Conservation (phyloP, 2,329 filamentous ascomycete genomes). For the Trematosphaeria pertusa region DNA sequence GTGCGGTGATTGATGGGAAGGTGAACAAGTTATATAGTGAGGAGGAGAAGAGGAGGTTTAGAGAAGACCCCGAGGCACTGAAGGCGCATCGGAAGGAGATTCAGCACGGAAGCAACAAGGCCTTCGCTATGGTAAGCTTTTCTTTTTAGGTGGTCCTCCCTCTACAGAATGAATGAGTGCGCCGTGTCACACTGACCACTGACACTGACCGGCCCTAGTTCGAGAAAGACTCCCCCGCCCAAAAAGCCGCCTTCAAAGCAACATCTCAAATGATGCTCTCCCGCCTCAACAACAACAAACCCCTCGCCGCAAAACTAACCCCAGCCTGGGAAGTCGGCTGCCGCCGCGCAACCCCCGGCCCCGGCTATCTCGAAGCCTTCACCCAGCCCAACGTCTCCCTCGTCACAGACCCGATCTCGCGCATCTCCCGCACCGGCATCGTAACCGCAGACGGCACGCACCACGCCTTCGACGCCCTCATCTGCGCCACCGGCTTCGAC, state of each 20-base stretch:
- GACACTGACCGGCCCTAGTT: neutral
- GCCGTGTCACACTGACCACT: neutral
- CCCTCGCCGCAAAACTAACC: conserved; percentile 6
- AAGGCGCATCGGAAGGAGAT: conserved; percentile 3
- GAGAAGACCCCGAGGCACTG: conserved; percentile 1
- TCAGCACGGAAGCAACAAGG: conserved; percentile 5
- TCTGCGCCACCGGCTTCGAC: conserved; percentile 9
- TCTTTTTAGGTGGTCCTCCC: conserved; percentile 31
- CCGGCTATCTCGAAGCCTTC: conserved; percentile 20
- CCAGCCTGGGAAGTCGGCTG: conserved; percentile 12
- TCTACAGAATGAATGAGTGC: conserved; percentile 14
- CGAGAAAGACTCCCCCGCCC: conserved; percentile 4
- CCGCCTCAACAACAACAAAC: conserved; percentile 1
- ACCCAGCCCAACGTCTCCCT: conserved; percentile 8
- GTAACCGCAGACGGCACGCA: conserved; percentile 9
- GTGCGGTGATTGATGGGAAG: conserved; percentile 1
- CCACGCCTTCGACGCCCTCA: conserved; percentile 10
- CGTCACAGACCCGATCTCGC: conserved; percentile 6
- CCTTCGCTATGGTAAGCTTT: conserved; percentile 2
- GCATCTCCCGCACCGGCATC: conserved; percentile 9
- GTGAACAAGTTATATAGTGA: conserved; percentile 1
- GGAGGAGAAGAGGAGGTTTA: conserved; percentile 4
- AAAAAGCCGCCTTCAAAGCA: conserved; percentile 6
- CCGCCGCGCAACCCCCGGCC: conserved; percentile 12
- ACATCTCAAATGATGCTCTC: conserved; percentile 7